Percentiles rank a stretch among this genome's conserved stretches.
Evolutionary conservation across 2,329 filamentous ascomycete species (phyloP).

Genomic region (Cercospora zeina): DNA sequence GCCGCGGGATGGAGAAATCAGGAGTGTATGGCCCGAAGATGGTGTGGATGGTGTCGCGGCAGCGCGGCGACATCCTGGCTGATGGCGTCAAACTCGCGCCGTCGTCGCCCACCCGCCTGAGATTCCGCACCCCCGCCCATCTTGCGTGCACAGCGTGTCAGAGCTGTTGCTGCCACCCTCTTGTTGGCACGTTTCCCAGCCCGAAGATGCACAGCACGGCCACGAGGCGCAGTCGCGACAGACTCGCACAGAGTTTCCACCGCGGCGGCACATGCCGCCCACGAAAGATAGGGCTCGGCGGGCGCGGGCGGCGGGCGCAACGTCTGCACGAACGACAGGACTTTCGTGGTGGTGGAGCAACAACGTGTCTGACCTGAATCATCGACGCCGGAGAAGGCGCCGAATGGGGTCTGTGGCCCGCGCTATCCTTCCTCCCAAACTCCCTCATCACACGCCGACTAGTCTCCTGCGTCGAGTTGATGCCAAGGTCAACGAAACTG

Average conservation of each 20-base stretch:
- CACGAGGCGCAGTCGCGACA: slow-evolving; percentile 12
- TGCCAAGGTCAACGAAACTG: background rate
- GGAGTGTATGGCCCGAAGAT: background rate
- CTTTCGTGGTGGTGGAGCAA: background rate
- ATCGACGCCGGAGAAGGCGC: background rate
- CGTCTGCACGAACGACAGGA: background rate
- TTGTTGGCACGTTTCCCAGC: background rate
- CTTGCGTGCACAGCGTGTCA: background rate
- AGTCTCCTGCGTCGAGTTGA: slow-evolving; percentile 3
- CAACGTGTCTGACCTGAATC: slow-evolving; percentile 5
- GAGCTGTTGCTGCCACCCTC: background rate
- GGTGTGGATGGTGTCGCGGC: background rate
- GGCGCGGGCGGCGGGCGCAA: background rate
- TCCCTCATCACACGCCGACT: too few species aligned
- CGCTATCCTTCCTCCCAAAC: too few species aligned
- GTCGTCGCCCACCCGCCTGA: background rate
- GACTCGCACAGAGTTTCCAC: slow-evolving; percentile 10
- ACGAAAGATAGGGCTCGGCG: background rate
- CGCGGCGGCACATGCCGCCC: background rate
- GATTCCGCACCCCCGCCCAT: slow-evolving; percentile 1
- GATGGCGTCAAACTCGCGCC: slow-evolving; percentile 14
- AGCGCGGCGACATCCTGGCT: background rate
- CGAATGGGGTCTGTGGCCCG: background rate
- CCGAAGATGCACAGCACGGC: slow-evolving; percentile 5
- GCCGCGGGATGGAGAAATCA: background rate